phyloP scores from a whole-genome alignment of 306 rosid genomes.

The Cucurbita argyrosperma region DNA sequence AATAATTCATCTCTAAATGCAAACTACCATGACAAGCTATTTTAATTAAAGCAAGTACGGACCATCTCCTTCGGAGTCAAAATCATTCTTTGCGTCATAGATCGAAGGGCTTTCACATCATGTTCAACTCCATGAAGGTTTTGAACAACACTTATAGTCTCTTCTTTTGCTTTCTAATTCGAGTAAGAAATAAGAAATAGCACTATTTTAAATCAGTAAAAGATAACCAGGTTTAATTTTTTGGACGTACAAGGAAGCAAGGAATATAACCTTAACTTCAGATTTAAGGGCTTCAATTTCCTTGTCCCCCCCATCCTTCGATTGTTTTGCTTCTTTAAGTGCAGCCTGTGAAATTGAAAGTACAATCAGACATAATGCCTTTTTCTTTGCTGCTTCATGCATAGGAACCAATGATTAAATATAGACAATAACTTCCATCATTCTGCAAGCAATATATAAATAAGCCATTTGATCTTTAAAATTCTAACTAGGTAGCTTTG shows the following conservation, averaged over 20 bases:
- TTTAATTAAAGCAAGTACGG: conserved; percentile 8
- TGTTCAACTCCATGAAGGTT: conserved; percentile 68
- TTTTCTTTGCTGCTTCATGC: background rate
- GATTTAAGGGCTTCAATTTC: conserved; percentile 48
- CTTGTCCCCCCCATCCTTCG: conserved; percentile 46
- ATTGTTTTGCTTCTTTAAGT: conserved; percentile 58
- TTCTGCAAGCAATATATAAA: background rate
- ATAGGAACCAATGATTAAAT: background rate
- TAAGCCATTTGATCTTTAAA: background rate
- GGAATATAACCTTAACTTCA: conserved; percentile 46
- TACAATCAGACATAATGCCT: background rate
- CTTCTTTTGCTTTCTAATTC: conserved; percentile 62
- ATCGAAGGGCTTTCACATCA: conserved; percentile 73
- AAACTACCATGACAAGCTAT: conserved; percentile 6
- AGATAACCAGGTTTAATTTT: background rate
- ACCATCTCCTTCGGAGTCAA: conserved; percentile 97
- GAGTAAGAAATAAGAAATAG: conserved; percentile 8
- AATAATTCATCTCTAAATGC: conserved; percentile 11
- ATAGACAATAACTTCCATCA: background rate
- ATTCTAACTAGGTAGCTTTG: background rate
- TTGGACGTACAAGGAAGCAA: background rate
- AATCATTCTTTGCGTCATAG: conserved; percentile 95
- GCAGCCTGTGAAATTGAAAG: conserved; percentile 52
- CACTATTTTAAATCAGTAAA: conserved; percentile 4
- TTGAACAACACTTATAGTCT: conserved; percentile 29